phyloP scores from a whole-genome alignment of 345 rosid species.

The Iberis pinnata region DNA sequence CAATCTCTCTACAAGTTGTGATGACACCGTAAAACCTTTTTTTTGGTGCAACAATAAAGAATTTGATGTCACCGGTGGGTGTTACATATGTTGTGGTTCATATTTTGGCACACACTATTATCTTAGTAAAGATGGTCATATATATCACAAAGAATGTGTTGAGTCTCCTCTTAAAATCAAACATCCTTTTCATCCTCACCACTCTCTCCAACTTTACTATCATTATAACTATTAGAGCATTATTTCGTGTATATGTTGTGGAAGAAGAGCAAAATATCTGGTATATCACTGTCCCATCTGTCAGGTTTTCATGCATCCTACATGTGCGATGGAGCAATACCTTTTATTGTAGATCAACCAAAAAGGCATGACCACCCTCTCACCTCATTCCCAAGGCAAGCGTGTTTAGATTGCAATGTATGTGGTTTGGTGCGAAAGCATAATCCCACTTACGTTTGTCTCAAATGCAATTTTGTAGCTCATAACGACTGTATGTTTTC shows the following conservation, averaged over 20 bases:
- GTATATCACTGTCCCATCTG: background rate
- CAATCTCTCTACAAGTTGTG: background rate
- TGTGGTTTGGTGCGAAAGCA: background rate
- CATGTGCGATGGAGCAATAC: background rate
- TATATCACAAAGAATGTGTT: background rate
- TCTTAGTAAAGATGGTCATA: background rate
- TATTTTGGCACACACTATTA: background rate
- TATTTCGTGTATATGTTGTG: background rate
- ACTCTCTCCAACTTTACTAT: background rate
- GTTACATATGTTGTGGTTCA: background rate
- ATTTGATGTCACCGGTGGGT: background rate
- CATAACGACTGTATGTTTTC: background rate
- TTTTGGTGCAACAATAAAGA: constrained; percentile 5
- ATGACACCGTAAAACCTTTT: background rate
- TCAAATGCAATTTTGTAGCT: background rate
- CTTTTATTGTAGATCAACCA: background rate
- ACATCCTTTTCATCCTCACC: background rate
- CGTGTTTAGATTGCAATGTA: background rate
- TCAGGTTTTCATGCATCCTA: background rate
- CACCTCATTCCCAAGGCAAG: background rate
- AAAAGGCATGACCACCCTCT: constrained; percentile 2
- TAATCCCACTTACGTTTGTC: background rate
- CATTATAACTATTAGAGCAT: fast-evolving
- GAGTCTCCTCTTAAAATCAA: background rate
- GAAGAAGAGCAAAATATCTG: fast-evolving